These are phyloP conservation scores for Cutaneotrichosporon spelunceum DNA, from an alignment of 1,284 basidiomycete genomes.

Conservation along the genomic window DNA sequence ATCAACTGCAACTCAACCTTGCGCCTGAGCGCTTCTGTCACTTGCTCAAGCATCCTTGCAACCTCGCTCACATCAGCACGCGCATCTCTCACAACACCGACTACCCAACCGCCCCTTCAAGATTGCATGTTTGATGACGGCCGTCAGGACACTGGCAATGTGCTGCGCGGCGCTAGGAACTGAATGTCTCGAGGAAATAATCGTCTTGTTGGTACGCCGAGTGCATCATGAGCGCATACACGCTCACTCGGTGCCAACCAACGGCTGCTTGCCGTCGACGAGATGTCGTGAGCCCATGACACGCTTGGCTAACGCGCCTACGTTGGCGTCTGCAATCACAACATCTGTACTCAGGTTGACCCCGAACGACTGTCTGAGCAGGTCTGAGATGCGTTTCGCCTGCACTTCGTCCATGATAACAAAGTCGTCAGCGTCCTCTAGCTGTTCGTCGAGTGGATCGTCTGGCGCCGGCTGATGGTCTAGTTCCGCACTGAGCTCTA, in stretches of 20 bases:
- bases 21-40: too few species aligned
- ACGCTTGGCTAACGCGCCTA: constrained; percentile 72
- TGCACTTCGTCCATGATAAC: constrained; percentile 86
- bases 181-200: background rate
- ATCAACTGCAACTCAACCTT: too few species aligned
- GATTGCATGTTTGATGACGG: background rate
- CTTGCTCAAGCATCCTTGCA: too few species aligned
- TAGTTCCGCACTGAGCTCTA: constrained; percentile 17
- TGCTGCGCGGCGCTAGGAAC: background rate
- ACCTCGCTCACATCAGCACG: too few species aligned
- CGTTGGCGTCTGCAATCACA: constrained; percentile 87
- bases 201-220: background rate
- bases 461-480: constrained; percentile 11
- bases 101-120: background rate
- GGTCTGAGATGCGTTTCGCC: constrained; percentile 76
- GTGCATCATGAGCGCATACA: background rate
- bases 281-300: constrained; percentile 73
- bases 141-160: constrained; percentile 2
- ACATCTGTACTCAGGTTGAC: constrained; percentile 88
- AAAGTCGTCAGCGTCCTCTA: constrained; percentile 81
- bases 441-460: constrained; percentile 27
- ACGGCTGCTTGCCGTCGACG: constrained; percentile 15
- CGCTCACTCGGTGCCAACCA: background rate
- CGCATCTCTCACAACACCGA: too few species aligned
- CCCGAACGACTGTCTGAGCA: constrained; percentile 73